A percentile compares a stretch with the other conserved stretches of the same genome.
phyloP scores from a whole-genome alignment of 2,329 filamentous ascomycete species.

The Ascosphaera aggregata region DNA sequence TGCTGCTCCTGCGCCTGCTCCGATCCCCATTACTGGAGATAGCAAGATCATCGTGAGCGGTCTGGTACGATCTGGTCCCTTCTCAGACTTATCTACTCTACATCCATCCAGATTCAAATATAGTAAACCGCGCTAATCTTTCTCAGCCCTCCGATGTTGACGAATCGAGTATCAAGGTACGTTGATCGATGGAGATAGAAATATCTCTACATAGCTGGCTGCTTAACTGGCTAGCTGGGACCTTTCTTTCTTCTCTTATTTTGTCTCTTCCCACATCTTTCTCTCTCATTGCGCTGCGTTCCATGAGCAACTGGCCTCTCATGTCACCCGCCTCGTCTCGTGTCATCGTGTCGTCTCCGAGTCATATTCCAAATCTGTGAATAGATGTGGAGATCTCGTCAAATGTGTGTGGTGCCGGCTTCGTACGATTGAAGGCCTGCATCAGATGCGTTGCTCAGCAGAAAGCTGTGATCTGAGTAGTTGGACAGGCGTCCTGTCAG shows the following conservation, averaged over 20 bases:
- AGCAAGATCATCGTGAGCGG: conserved; percentile 99
- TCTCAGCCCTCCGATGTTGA: conserved; percentile 78
- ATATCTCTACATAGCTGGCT: conserved; percentile 9
- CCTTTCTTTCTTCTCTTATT: not conserved
- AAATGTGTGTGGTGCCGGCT: too few relatives aligned
- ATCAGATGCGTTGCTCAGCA: too few relatives aligned
- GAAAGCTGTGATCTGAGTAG: too few relatives aligned
- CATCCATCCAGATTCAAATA: conserved; percentile 1
- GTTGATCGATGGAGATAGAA: conserved; percentile 64
- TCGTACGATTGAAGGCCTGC: too few relatives aligned
- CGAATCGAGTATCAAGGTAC: conserved; percentile 99
- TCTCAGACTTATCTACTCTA: too few relatives aligned
- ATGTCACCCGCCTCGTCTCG: not conserved
- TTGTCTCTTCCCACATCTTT: not conserved
- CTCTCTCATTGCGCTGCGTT: not conserved
- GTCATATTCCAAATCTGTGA: too few relatives aligned
- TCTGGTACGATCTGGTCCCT: conserved; percentile 42
- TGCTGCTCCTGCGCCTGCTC: conserved; percentile 39
- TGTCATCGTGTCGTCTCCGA: too few relatives aligned
- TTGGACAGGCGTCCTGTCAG: too few relatives aligned
- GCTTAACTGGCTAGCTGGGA: not conserved
- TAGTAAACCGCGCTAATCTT: conserved; percentile 23
- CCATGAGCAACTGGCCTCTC: not conserved
- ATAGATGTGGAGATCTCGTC: too few relatives aligned
- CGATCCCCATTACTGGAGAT: conserved; percentile 33